These are phyloP conservation scores for Penicillium frequentans DNA, from an alignment of 2,329 filamentous ascomycete species.

Conservation along the genomic window DNA sequence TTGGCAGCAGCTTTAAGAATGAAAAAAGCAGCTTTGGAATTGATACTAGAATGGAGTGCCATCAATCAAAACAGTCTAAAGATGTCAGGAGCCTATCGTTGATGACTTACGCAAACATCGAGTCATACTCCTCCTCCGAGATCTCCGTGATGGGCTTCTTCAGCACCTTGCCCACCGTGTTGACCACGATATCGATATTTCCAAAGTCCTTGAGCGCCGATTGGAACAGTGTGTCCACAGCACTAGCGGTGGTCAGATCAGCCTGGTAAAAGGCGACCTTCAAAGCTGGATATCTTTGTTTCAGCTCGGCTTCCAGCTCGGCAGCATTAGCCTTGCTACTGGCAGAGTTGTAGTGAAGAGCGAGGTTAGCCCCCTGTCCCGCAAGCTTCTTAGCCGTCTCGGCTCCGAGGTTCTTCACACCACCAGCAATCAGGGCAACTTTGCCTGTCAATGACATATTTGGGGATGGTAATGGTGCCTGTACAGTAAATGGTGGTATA, in stretches of 20 bases:
- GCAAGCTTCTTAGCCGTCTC: no score
- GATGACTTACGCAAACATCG: constrained; percentile 47
- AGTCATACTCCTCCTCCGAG: constrained; percentile 41
- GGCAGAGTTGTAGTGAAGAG: no score
- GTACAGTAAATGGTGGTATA: no score
- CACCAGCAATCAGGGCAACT: no score
- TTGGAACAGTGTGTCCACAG: constrained; percentile 45
- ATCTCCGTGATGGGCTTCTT: no score
- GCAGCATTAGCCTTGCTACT: constrained; percentile 33
- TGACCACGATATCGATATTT: neutral
- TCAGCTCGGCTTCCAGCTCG: constrained; percentile 40
- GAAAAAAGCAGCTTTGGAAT: constrained; percentile 50
- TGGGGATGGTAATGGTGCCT: no score
- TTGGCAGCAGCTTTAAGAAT: constrained; percentile 48
- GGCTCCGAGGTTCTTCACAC: no score
- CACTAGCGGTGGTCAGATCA: constrained; percentile 44
- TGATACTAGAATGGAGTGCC: constrained; percentile 33
- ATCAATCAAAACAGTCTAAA: neutral
- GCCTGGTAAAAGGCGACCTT: constrained; percentile 46
- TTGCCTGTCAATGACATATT: no score
- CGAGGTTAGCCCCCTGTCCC: no score
- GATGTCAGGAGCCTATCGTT: neutral
- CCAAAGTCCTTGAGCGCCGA: constrained; percentile 44
- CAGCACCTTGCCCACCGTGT: no score
- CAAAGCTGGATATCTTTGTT: constrained; percentile 28